Percentiles rank a stretch among this genome's conserved stretches.
These are phyloP conservation scores for Bathelium albidoporum DNA, from an alignment of 495 filamentous ascomycete species.

Conservation along the genomic window DNA sequence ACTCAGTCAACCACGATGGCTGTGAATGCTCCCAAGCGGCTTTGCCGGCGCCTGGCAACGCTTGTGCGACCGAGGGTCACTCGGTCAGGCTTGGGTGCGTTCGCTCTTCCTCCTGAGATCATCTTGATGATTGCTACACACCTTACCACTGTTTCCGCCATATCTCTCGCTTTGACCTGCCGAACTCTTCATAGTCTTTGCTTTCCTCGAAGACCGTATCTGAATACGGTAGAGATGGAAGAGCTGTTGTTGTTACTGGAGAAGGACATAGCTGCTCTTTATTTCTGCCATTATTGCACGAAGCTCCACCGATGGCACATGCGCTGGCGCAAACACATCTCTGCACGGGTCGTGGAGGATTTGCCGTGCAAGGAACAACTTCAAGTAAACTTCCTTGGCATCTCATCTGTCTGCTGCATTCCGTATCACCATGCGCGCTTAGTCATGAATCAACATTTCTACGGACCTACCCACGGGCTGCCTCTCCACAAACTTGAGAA, in stretches of 20 bases:
- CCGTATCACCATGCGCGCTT: slow-evolving; percentile 13
- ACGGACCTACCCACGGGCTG: slow-evolving; percentile 10
- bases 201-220: slow-evolving; percentile 8
- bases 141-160: slow-evolving; percentile 4
- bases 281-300: slow-evolving; percentile 14
- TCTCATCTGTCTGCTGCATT: not conserved
- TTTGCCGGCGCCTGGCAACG: slow-evolving; percentile 9
- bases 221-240: slow-evolving; percentile 9
- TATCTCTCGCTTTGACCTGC: slow-evolving; percentile 13
- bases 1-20: slow-evolving; percentile 5
- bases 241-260: slow-evolving; percentile 11
- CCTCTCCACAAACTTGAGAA: slow-evolving; percentile 11
- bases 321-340: slow-evolving; percentile 2
- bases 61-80: slow-evolving; percentile 5
- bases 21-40: not conserved
- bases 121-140: slow-evolving; percentile 14
- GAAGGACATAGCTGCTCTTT: slow-evolving; percentile 6
- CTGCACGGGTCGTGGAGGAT: not conserved
- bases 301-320: slow-evolving; percentile 12
- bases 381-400: not conserved
- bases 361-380: not conserved
- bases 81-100: slow-evolving; percentile 11
- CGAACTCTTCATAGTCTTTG: slow-evolving; percentile 11
- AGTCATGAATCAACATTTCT: slow-evolving; percentile 15
- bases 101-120: slow-evolving; percentile 13